Evolutionary conservation across 441 rosid species (phyloP), one percentile per base, ranked within the genome.

Genomic region (Euphorbia schlechtendalii): DNA sequence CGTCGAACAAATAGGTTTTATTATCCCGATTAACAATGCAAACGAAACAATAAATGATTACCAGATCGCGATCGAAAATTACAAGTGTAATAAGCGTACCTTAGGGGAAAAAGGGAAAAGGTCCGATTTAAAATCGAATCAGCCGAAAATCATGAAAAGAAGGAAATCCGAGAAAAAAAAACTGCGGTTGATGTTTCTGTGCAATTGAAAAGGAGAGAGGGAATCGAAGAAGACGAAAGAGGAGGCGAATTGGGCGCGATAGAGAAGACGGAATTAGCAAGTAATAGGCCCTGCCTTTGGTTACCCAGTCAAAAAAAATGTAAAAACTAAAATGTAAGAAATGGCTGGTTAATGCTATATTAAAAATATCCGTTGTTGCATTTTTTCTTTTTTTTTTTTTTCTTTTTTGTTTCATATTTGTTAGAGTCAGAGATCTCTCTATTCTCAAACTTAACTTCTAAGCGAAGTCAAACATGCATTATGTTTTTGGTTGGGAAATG

Each of bases 211-310:
- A 40, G 9, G 52, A 70, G 66, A 68, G 60, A 60, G 65, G 61
- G 65, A 74, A 67, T 68, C 62, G 70, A 76, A 64, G 77, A 71
- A 64, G 73, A 72, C 71, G 77, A 74, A 59, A 70, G 74, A 58
- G 82, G 45, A 34, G 41, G 77, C 79, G 75, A 73, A 28, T 75
- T 76, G 74, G 75, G 80, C 82, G 82, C 77, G 76, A 69, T 74
- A 65, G 77, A 59, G 76, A 63, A 8, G 80, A 70, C 51, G 65
- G 75, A 74, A 69, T 68, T 67, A 62, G 81, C 61, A 69, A 78
- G 71, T 36, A 55, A 66, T 53, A 66, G 56, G 59, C 52, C 40
- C 62, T 40, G 46, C 54, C 34, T 62, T 34, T 41, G 67, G 70
- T 76, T 76, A 71, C 76, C 66, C 75, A 65, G 80, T 79, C 70